Base-by-base conservation (phyloP, 2,329 filamentous ascomycete species). In the Tolypocladium pustulatum region DNA sequence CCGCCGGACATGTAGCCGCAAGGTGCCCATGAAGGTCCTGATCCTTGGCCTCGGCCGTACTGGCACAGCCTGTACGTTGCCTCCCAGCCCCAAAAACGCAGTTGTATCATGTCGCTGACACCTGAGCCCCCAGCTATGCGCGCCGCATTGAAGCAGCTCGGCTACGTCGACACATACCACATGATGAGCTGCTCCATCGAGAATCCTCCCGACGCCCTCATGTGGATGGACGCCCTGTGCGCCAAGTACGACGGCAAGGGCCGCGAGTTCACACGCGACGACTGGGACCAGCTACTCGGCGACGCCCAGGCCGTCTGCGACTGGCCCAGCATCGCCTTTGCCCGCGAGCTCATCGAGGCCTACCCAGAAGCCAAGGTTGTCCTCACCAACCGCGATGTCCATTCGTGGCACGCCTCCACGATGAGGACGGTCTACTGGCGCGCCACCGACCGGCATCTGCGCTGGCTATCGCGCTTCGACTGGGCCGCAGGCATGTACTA, bases 321-420 rank as follows among this genome's bases (percentile, higher is more conserved):
- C 75, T 86, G 82, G 81, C 86, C 86, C 10, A 81, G 83, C 30
- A 81, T 84, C 52, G 82, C 83, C 51, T 90, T 90, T 66, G 83
- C 83, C 57, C 81, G 85, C 69, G 86, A 89, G 69, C 77, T 90
- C 61, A 86, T 89, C 62, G 82, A 86, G 66, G 84, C 85, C 20
- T 90, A 89, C 68, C 87, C 87, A 1, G 83, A 89, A 58, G 87
- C 87, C 59, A 89, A 89, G 72, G 82, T 89, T 57, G 79, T 90
- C 55, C 75, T 90, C 62, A 87, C 84, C 17, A 85, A 80, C 59
- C 81, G 86, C 53, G 83, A 88, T 59, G 82, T 88, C 41, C 78
- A 88, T 69, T 81, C 82, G 46, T 89, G 86, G 77, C 73, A 78
- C 66, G 73, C 74, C 17, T 84, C 83, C 52, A 84, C 83, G 25